phyloP scores from a whole-genome alignment of 768 basidiomycete species.

The Multifurca ochricompacta region DNA sequence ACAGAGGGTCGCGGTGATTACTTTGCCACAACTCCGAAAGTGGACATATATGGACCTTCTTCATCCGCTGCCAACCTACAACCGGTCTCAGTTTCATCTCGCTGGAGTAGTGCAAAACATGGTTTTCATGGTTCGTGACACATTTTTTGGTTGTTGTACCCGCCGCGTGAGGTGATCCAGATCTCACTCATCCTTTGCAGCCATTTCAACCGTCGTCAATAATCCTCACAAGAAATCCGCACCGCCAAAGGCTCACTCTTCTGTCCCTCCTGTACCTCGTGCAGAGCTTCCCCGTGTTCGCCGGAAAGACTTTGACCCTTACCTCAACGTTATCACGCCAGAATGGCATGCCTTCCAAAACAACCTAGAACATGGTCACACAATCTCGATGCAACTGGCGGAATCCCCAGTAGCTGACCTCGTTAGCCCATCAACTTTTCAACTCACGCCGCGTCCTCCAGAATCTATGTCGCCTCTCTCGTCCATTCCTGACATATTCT shows the following conservation, averaged over 20 bases:
- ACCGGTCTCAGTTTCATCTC: slow-evolving; percentile 42
- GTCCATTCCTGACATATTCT: slow-evolving; percentile 75
- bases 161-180: not conserved
- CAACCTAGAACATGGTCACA: slow-evolving; percentile 29
- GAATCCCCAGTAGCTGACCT: slow-evolving; percentile 11
- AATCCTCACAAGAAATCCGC: slow-evolving; percentile 79
- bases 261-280: slow-evolving; percentile 61
- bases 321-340: slow-evolving; percentile 59
- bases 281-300: slow-evolving; percentile 75
- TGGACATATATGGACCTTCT: slow-evolving; percentile 39
- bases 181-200: slow-evolving; percentile 34
- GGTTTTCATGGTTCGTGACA: slow-evolving; percentile 75
- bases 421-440: slow-evolving; percentile 18
- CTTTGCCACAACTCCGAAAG: slow-evolving; percentile 36
- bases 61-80: slow-evolving; percentile 41
- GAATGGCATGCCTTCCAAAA: slow-evolving; percentile 75
- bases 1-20: slow-evolving; percentile 62
- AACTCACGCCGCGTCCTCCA: slow-evolving; percentile 27
- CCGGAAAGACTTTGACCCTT: slow-evolving; percentile 78
- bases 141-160: not conserved
- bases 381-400: slow-evolving; percentile 28
- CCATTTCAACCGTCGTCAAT: slow-evolving; percentile 89
- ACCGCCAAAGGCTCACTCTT: slow-evolving; percentile 82
- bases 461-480: slow-evolving; percentile 59
- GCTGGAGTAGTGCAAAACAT: slow-evolving; percentile 77